phyloP scores from a whole-genome alignment of 2,329 filamentous ascomycete genomes.

The Pleomassaria siparia region DNA sequence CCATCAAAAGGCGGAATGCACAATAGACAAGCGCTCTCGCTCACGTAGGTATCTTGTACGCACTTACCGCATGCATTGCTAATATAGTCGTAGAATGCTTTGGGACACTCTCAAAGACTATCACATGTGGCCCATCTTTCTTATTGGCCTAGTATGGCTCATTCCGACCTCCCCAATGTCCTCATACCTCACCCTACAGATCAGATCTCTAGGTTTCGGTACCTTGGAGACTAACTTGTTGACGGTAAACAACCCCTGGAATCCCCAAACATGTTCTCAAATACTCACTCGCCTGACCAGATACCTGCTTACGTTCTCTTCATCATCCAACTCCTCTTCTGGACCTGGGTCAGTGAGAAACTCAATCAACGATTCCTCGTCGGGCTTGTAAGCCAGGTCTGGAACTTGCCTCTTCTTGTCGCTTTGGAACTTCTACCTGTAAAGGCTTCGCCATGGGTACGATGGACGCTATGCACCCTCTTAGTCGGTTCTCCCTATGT shows the following conservation, averaged over 20 bases:
- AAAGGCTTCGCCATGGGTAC: conserved; percentile 39
- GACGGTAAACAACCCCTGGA: conserved; percentile 22
- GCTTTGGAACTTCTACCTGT: conserved; percentile 37
- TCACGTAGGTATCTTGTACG: conserved; percentile 12
- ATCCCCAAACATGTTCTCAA: neutral
- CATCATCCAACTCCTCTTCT: conserved; percentile 52
- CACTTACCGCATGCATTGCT: neutral
- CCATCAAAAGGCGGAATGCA: conserved; percentile 63
- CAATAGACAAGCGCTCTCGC: conserved; percentile 57
- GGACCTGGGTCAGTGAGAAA: conserved; percentile 54
- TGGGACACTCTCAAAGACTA: conserved; percentile 56
- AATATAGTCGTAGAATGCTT: conserved; percentile 41
- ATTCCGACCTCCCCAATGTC: conserved; percentile 37
- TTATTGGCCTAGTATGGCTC: conserved; percentile 38
- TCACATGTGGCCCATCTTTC: conserved; percentile 54
- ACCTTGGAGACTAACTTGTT: conserved; percentile 44
- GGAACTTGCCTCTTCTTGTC: conserved; percentile 43
- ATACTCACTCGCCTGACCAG: conserved; percentile 18
- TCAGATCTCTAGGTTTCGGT: conserved; percentile 36
- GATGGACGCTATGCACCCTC: conserved; percentile 42
- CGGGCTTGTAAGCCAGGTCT: conserved; percentile 43
- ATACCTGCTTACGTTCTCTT: conserved; percentile 51
- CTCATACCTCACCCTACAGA: conserved; percentile 40
- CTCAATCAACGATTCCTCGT: conserved; percentile 56
- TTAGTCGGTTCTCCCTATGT: conserved; percentile 48